Percentiles rank a stretch among this genome's conserved stretches.
phyloP scores from a whole-genome alignment of 1,284 basidiomycete species.

The Rhodotorula glutinis region DNA sequence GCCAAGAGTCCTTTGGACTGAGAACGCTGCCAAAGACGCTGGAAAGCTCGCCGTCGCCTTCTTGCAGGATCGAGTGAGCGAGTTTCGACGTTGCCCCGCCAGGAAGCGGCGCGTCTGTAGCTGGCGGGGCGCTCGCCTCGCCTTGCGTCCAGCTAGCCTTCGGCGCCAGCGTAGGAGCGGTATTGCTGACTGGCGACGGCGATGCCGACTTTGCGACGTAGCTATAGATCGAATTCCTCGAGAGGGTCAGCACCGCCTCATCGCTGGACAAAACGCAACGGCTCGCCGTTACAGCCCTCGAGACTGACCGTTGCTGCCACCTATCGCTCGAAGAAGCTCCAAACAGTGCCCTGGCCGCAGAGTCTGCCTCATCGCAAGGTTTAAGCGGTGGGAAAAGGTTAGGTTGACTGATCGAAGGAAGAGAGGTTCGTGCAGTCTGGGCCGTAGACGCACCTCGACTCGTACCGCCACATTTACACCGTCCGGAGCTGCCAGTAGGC shows the following conservation, averaged over 20 bases:
- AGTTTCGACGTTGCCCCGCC: background rate
- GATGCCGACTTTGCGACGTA: background rate
- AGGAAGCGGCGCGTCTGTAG: too few relatives aligned
- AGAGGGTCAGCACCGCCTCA: background rate
- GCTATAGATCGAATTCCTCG: background rate
- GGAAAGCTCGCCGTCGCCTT: conserved; percentile 19
- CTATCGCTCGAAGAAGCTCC: conserved; percentile 8
- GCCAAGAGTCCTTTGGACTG: conserved; percentile 31
- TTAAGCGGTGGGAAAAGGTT: background rate
- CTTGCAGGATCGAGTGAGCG: background rate
- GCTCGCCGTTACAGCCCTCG: background rate
- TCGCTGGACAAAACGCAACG: background rate
- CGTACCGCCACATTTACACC: conserved; percentile 33
- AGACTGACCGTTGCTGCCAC: conserved; percentile 28
- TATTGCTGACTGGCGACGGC: accelerated
- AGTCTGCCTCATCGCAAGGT: conserved; percentile 7
- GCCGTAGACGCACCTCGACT: conserved; percentile 15
- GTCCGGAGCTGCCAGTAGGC: background rate
- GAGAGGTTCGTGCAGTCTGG: background rate
- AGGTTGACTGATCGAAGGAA: conserved; percentile 8
- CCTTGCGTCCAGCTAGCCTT: background rate
- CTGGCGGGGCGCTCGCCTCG: too few relatives aligned
- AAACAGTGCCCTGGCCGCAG: conserved; percentile 19
- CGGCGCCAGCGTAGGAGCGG: background rate
- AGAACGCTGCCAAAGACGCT: conserved; percentile 32